A percentile compares a stretch with the other conserved stretches of the same genome.
Conservation (phyloP, 371 early-diverging fungal genomes). For the Lichtheimia ornata region DNA sequence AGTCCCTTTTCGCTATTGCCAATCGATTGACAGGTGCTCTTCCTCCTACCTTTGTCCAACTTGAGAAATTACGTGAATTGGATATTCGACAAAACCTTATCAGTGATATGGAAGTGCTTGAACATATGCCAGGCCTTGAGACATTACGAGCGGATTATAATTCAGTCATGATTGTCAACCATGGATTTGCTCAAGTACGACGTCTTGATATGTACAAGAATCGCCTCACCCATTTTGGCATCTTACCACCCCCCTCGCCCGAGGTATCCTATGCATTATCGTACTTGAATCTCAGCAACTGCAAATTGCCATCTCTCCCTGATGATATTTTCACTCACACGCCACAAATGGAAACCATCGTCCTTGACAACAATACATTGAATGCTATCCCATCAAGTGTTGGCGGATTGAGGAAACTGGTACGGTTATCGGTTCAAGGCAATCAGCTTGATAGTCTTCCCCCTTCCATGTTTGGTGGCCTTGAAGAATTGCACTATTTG, state of each 20-base stretch:
- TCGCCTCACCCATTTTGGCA: slow-evolving; percentile 52
- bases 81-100: slow-evolving; percentile 78
- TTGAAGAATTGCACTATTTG: slow-evolving; percentile 33
- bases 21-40: slow-evolving; percentile 72
- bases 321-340: slow-evolving; percentile 62
- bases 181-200: slow-evolving; percentile 21
- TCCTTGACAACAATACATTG: slow-evolving; percentile 75
- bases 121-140: slow-evolving; percentile 58
- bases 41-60: slow-evolving; percentile 57
- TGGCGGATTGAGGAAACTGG: slow-evolving; percentile 52
- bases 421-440: slow-evolving; percentile 64
- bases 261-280: neutral
- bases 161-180: slow-evolving; percentile 41
- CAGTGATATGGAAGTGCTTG: slow-evolving; percentile 62
- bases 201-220: slow-evolving; percentile 56
- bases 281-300: slow-evolving; percentile 66
- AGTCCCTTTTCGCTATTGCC: slow-evolving; percentile 67
- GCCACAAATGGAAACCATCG: slow-evolving; percentile 57
- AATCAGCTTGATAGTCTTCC: slow-evolving; percentile 70
- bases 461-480: slow-evolving; percentile 25
- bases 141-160: slow-evolving; percentile 72
- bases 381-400: slow-evolving; percentile 68
- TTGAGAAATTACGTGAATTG: slow-evolving; percentile 67
- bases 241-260: neutral
- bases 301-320: slow-evolving; percentile 70